A percentile compares a stretch with the other conserved stretches of the same genome.
These are phyloP conservation scores for Taxillus chinensis DNA, from an alignment of 164 flowering plant genomes.

Conservation along the genomic window DNA sequence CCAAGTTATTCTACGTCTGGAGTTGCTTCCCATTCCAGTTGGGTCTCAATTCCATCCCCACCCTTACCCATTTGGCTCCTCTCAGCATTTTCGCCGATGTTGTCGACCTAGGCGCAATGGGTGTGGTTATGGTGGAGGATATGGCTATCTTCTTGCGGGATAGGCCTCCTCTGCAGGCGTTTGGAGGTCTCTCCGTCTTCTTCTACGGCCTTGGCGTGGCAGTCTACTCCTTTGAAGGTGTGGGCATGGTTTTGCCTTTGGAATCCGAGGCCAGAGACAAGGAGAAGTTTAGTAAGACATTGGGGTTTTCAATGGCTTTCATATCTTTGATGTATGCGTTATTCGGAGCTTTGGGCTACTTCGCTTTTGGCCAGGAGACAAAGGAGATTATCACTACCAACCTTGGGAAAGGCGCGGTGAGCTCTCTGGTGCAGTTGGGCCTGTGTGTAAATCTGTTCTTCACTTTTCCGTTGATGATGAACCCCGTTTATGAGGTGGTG, in stretches of 20 bases:
- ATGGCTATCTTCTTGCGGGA: neutral
- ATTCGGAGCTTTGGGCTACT: neutral
- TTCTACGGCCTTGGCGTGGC: neutral
- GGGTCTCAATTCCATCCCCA: neutral
- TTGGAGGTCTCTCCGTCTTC: neutral
- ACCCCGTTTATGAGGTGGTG: neutral
- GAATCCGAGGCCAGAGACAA: neutral
- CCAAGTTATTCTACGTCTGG: neutral
- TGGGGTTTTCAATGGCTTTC: neutral
- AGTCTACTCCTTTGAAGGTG: neutral
- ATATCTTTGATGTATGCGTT: neutral
- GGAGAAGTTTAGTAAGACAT: neutral
- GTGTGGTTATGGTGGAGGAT: neutral
- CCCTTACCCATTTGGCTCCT: slow-evolving; percentile 1
- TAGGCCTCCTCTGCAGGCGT: neutral
- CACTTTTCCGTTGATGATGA: slow-evolving; percentile 1
- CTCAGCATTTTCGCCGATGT: neutral
- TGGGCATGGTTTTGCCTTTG: neutral
- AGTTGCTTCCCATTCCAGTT: neutral
- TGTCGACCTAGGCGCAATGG: neutral
- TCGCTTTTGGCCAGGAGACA: neutral
- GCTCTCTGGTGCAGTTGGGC: neutral
- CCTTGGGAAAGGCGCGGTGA: neutral
- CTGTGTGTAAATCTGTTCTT: neutral
- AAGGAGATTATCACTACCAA: neutral